These are phyloP conservation scores for Ambrosiella cleistominuta DNA, from an alignment of 2,329 filamentous ascomycete genomes.

Conservation along the genomic window DNA sequence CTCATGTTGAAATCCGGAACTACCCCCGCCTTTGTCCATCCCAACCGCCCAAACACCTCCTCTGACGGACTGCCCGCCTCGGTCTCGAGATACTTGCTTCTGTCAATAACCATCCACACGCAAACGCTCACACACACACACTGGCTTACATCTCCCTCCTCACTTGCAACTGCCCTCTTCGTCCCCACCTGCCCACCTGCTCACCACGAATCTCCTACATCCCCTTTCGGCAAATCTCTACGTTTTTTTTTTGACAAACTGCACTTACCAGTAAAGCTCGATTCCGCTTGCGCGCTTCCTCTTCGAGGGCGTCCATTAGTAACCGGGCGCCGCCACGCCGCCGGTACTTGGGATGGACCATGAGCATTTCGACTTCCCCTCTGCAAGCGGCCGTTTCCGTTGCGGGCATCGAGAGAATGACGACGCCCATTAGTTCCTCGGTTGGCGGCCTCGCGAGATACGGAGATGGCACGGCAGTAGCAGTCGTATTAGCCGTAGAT, in stretches of 20 bases:
- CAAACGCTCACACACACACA: no score
- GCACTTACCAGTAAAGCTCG: conserved; percentile 35
- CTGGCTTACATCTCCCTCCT: no score
- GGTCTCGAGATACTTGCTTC: conserved; percentile 32
- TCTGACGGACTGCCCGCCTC: conserved; percentile 35
- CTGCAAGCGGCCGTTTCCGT: conserved; percentile 40
- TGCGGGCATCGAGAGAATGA: conserved; percentile 33
- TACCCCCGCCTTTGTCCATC: conserved; percentile 36
- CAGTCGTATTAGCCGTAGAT: no score
- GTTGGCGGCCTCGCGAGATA: conserved; percentile 16
- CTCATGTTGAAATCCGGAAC: conserved; percentile 36
- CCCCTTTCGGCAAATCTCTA: background rate
- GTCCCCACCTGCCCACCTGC: background rate
- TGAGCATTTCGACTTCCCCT: conserved; percentile 37
- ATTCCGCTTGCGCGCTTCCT: conserved; percentile 30
- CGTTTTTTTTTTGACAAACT: background rate
- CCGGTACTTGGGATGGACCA: conserved; percentile 35
- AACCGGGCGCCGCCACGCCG: conserved; percentile 32
- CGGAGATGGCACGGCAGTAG: background rate
- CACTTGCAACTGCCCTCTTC: no score
- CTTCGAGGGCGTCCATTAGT: conserved; percentile 37
- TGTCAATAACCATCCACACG: no score
- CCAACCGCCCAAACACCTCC: conserved; percentile 35
- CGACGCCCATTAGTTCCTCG: conserved; percentile 35
- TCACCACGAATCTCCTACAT: background rate